Evolutionary conservation across 2,329 filamentous ascomycete species (phyloP).

Genomic region (Fusarium metavorans): DNA sequence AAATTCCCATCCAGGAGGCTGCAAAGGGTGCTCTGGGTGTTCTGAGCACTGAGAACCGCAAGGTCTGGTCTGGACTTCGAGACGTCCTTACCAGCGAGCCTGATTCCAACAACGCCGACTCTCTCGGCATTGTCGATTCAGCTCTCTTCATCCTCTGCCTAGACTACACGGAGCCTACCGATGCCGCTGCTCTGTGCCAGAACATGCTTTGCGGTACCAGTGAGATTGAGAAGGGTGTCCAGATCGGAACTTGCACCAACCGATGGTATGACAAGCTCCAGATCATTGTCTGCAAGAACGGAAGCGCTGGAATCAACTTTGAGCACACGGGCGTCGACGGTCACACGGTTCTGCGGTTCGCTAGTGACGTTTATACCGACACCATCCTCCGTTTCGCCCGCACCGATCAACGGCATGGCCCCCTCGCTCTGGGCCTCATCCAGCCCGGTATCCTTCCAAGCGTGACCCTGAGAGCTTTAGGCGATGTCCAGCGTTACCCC

Average conservation of each 20-base stretch:
- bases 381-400: constrained; percentile 96
- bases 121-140: constrained; percentile 93
- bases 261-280: constrained; percentile 99
- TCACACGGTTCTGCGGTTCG: constrained; percentile 95
- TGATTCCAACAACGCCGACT: constrained; percentile 94
- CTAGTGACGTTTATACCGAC: constrained; percentile 96
- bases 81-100: constrained; percentile 89
- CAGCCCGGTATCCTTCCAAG: constrained; percentile 92
- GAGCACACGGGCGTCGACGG: constrained; percentile 98
- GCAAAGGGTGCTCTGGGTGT: constrained; percentile 96
- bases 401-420: constrained; percentile 93
- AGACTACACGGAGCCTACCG: constrained; percentile 89
- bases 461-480: constrained; percentile 91
- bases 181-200: constrained; percentile 87
- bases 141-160: constrained; percentile 93
- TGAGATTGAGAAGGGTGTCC: constrained; percentile 90
- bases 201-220: constrained; percentile 99
- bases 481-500: constrained; percentile 91
- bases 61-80: constrained; percentile 92
- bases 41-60: constrained; percentile 94
- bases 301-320: constrained; percentile 98
- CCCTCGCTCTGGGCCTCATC: constrained; percentile 91
- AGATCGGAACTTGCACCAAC: constrained; percentile 97
- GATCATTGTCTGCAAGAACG: constrained; percentile 99
- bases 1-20: constrained; percentile 91